These are phyloP conservation scores for Backusella westeae DNA, from an alignment of 192 early-diverging fungal genomes.

Conservation along the genomic window DNA sequence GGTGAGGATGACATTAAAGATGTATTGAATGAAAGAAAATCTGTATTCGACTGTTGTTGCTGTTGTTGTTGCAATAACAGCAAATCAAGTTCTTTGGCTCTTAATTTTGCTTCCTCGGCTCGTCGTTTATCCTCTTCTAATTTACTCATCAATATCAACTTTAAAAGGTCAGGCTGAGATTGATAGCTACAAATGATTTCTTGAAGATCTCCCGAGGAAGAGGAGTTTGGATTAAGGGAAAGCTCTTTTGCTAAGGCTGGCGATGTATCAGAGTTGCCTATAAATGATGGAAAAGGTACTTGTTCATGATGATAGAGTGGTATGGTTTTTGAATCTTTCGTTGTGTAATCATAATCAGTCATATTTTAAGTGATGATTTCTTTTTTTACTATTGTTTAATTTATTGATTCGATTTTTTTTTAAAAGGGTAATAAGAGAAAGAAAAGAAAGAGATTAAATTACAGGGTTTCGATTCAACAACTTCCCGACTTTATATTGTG, in stretches of 20 bases:
- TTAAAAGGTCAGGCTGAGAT: conserved; percentile 49
- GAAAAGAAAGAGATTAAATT: background rate
- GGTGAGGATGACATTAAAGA: background rate
- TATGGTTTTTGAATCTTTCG: background rate
- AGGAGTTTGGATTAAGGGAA: background rate
- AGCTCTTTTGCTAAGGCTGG: background rate
- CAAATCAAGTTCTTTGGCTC: conserved; percentile 19
- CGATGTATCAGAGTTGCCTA: background rate
- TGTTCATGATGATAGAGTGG: conserved; percentile 22
- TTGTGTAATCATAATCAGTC: conserved; percentile 5
- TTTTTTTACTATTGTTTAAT: background rate
- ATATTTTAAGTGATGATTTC: background rate
- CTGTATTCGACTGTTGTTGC: background rate
- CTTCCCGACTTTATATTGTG: conserved; percentile 14
- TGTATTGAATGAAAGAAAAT: background rate
- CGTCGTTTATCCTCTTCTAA: conserved; percentile 55
- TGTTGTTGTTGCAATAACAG: background rate
- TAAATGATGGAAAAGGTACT: conserved; percentile 5
- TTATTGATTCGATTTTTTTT: background rate
- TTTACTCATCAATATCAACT: conserved; percentile 50
- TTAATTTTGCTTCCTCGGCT: conserved; percentile 53
- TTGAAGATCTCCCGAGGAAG: conserved; percentile 44
- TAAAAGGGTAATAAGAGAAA: background rate
- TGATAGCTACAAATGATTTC: conserved; percentile 45
- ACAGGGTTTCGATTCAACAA: conserved; percentile 8